Evolutionary conservation across 495 filamentous ascomycete genomes (phyloP), one percentile per base, ranked within the genome.

Genomic region (Podospora pseudocomata): DNA sequence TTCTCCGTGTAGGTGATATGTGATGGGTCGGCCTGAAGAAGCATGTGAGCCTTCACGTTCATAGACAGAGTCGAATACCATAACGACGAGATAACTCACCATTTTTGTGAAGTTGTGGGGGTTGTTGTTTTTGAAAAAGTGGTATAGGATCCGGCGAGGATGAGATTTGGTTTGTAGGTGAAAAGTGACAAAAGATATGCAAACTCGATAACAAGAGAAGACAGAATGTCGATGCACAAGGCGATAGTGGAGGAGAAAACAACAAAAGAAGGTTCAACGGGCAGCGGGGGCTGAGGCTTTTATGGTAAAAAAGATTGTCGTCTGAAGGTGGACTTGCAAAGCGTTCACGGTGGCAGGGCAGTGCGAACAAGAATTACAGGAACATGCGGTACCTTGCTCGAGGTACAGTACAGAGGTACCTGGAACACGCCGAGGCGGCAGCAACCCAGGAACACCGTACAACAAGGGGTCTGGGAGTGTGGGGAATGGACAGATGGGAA

Each of bases 1-100:
- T 69, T 69, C 67, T 69, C 67, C 54, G 67, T 65, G 56, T 69
- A 65, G 64, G 67, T 65, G 67, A 69, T 53, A 23, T 60, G 58
- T 65, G 67, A 34, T 30, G 67, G n/a, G n/a, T 69, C 67, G n/a
- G 62, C 16, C 27, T 66, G 53, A 49, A 0, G 39, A 49, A 5
- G 15, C 2, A 13, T 49, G 39, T 49, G 18, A 49, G 39, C 39
- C 5, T 16, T 49, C 9, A 13, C 9, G 39, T 11, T 49, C 39
- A 6, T 49, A 49, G 39, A 16, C 39, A 49, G 13, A 39, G 7
- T 11, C 39, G 39, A 49, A 13, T 5, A 6, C 39, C 7, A 11
- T 49, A 15, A 7, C 20, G 18, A 34, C 34, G 54, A 49, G n/a
- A 19, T 15, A 64, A 67, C 66, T 67, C 66, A 67, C 66, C 66